Evolutionary conservation across 306 rosid species (phyloP).

Genomic region (Erythrophleum fordii): DNA sequence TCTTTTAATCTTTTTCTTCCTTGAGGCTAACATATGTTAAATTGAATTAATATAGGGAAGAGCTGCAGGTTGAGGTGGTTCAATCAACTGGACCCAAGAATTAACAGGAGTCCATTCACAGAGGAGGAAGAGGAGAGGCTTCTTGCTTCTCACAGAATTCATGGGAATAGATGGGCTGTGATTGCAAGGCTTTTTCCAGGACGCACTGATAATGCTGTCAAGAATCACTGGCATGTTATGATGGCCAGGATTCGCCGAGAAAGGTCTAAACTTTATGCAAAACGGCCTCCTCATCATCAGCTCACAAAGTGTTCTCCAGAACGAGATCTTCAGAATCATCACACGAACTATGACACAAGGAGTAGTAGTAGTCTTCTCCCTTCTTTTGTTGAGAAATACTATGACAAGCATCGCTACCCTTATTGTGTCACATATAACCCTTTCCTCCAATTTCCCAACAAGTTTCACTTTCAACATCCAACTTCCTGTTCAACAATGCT

Average conservation of each 20-base stretch:
- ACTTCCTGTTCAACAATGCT: constrained; percentile 41
- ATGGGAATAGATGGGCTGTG: constrained; percentile 92
- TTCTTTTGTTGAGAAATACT: constrained; percentile 49
- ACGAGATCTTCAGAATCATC: neutral
- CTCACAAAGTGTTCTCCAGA: constrained; percentile 24
- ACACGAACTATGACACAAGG: constrained; percentile 25
- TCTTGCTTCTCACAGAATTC: constrained; percentile 71
- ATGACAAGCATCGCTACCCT: constrained; percentile 34
- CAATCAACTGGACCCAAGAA: constrained; percentile 92
- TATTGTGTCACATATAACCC: constrained; percentile 32
- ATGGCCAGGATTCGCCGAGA: constrained; percentile 80
- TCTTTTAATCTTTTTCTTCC: neutral
- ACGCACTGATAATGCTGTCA: constrained; percentile 91
- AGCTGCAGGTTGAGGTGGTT: constrained; percentile 99
- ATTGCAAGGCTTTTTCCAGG: constrained; percentile 95
- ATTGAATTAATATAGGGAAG: constrained; percentile 58
- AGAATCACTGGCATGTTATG: constrained; percentile 98
- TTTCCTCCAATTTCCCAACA: constrained; percentile 47
- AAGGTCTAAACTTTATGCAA: constrained; percentile 60
- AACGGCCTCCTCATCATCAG: constrained; percentile 40
- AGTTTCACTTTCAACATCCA: constrained; percentile 41
- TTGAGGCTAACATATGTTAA: neutral
- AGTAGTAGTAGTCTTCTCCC: constrained; percentile 14
- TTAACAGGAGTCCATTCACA: constrained; percentile 79
- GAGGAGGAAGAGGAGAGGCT: constrained; percentile 93